Evolutionary conservation across 495 filamentous ascomycete species (phyloP), one percentile per base, ranked within the genome.

Genomic region (Xylaria grammica): DNA sequence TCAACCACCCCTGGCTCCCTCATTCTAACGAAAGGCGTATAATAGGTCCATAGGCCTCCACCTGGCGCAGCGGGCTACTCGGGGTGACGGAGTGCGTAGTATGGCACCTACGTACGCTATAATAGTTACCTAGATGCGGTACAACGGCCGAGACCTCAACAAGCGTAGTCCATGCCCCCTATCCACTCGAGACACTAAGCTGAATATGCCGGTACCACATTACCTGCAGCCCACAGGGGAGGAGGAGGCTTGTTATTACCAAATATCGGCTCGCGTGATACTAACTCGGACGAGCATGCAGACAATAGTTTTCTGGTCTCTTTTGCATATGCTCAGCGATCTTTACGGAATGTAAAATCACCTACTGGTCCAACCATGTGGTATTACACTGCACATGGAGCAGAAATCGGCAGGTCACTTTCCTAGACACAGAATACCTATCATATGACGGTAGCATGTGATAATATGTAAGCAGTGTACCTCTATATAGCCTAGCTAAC

Each of bases 151-250:
- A 26, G 29, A 26, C 54, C 11, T 59, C 27, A 48, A 26, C 10
- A 36, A 59, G 56, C 13, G 13, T 10, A 8, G 40, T 59, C 26
- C 56, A 34, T 42, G 36, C n/a, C 9, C 29, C 34, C 11, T 48
- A 34, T 34, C 42, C 56, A 48, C 56, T 48, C 56, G 9, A 27
- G 3, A 26, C 40, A 59, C 42, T 59, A 59, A 29, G 24, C n/a
- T 26, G 22, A 48, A 36, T 34, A 34, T 34, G 42, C 42, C 56
- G 42, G 38, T 59, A 19, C 40, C 29, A 59, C 56, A 59, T 46
- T 34, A 10, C 56, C 11, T 46, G 56, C 56, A 59, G 29, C 56
- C 11, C 34, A 42, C 56, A 59, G 29, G 40, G 17, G 55, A 59
- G 40, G 27, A 32, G 10, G 15, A 20, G 24, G 24, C 8, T 10